Base-by-base conservation (phyloP, 768 basidiomycete species). In the Kockovaella imperatae region DNA sequence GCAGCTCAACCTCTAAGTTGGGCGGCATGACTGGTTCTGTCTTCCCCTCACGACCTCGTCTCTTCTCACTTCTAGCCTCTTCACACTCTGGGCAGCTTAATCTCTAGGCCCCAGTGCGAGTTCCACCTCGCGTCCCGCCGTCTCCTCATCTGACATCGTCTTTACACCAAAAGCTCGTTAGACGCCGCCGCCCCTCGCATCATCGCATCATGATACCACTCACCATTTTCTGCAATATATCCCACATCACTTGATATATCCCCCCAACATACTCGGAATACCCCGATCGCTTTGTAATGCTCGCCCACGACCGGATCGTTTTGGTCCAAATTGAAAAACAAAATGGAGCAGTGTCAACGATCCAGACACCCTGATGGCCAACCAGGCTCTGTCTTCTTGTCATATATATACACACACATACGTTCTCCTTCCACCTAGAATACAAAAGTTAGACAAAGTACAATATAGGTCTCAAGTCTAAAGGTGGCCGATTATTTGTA, bases 1-100 rank as follows among this genome's bases (percentile, higher is more conserved):
- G 83, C 73, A 83, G 74, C 87, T 99, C 72, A 78, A 76, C 68
- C 75, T 90, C 61, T 96, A 76, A 78, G 50, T 47, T 52, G 46
- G 17, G 38, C 18, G 14, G 25, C 17, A 13, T 17, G 4, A 18
- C 21, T 24, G 15, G 62, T 46, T 31, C 14, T 45, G 23, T 34
- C 18, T 28, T 24, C 28, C 29, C 38, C 21, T 42, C 52, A 24
- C 24, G 23, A 11, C n/a, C n/a, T 41, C 15, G 24, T 24, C 34
- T 30, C 39, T 13, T 49, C 47, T 47, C 46, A 41, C 24, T 52
- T 40, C 41, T 39, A 30, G 42, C 42, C 29, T 25, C 23, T 39
- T 45, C 45, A 41, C 39, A 32, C 46, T 17, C 28, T 52, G 52
- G 52, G 56, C 35, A 52, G 39, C 49, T 52, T 42, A 26, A 25